Base-by-base conservation (phyloP, 2,329 filamentous ascomycete genomes). In the Colletotrichum zoysiae region DNA sequence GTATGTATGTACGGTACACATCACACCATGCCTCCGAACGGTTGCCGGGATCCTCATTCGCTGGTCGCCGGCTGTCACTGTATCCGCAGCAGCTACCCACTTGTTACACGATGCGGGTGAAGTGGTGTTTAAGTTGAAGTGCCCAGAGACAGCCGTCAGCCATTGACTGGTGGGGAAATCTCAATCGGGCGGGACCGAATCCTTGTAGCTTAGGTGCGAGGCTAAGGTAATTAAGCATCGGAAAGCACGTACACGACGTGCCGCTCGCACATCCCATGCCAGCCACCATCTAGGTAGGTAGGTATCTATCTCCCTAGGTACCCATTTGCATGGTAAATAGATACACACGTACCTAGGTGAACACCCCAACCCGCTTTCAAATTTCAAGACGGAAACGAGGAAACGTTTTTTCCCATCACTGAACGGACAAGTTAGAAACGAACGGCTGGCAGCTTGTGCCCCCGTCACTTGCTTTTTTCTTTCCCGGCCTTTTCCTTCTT, bases 161-260 rank as follows among this genome's bases (percentile, higher is more conserved):
- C 69, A 68, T 18, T 67, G 51, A 71, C 65, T 71, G 69, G 69
- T 71, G 69, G 69, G 69, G 69, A 71, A 70, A 71, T 63, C 51
- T 46, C 65, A 71, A 59, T 71, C 44, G 30, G 58, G 65, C 51
- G 69, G 69, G 58, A 65, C 64, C 44, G 23, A 26, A 26, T 30
- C 55, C 55, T 40, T 40, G 53, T 44, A 26, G 38, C 14, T 40
- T 40, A 42, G 6, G 23, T 11, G 16, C 35, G n/a, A 53, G 33
- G 20, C 26, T 55, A 63, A 44, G 40, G 35, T 57, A 51, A 64
- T 51, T 70, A 63, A 63, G 56, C 56, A 58, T 58, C 56, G 48
- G 40, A 18, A 42, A 16, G 55, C 40, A 48, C 53, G 51, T 53
- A 40, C 33, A 23, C 20, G 23, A 16, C 12, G 20, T 12, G 11